Base-by-base conservation (phyloP, 768 basidiomycete species). In the Artomyces pyxidatus region DNA sequence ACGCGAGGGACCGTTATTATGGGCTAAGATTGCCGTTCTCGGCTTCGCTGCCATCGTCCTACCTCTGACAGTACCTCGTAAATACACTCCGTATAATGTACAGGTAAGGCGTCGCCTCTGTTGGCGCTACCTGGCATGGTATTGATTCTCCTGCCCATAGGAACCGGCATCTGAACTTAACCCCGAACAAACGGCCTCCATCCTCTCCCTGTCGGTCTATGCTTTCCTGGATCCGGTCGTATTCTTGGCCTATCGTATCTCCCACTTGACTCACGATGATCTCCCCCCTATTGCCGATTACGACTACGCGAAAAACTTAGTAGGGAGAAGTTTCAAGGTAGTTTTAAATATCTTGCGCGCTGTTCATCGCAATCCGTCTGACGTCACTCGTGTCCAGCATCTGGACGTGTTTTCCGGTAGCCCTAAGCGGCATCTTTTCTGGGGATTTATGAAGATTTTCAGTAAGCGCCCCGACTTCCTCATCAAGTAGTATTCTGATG, bases 191-290 rank as follows among this genome's bases (percentile, higher is more conserved):
- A 66, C 63, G 0, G 61, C 64, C 6, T 62, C 63, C 1, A 42
- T 55, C 28, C 26, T 65, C 14, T 64, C 65, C 2, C 63, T 69
- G 50, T 29, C 73, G 16, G 58, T 70, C 4, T 83, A 71, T 58
- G 62, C 66, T 16, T 86, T 72, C 64, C 63, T 85, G 51, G 78
- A 85, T 52, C 68, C 69, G 3, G 61, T 76, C 28, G 64, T 83
- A 17, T 66, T 67, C 47, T 54, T 63, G 8, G 77, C 72, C 0
- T 68, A 70, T 51, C 60, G 66, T n/a, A 59, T 71, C 16, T 51
- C 68, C 3, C 76, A 75, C 56, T 56, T 81, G 1, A 58, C 72
- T 0, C 63, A 65, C 37, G 69, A 73, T 1, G 56, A 67, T 45
- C 56, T 75, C 0, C 79, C 77, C 7, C 68, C 71, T 1, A 57